A percentile compares a stretch with the other conserved stretches of the same genome.
These are phyloP conservation scores for Metschnikowia dekortorum DNA, from an alignment of 805 yeast genomes.

Conservation along the genomic window DNA sequence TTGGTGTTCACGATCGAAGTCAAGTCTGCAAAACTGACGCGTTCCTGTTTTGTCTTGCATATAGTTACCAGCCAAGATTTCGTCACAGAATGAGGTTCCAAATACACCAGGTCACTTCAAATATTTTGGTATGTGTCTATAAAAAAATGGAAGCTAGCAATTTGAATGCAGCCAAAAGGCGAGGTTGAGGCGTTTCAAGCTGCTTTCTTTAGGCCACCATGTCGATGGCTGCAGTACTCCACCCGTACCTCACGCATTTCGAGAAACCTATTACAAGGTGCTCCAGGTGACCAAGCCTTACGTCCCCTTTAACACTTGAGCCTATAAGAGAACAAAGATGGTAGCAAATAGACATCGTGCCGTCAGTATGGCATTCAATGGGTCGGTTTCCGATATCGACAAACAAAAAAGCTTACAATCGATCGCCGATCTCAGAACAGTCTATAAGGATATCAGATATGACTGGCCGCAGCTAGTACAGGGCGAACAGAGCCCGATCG, in stretches of 20 bases:
- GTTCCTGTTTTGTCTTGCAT: not conserved
- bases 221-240: not conserved
- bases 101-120: no score
- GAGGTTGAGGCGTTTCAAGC: not conserved
- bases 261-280: not conserved
- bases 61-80: not conserved
- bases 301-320: not conserved
- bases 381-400: conserved; percentile 17
- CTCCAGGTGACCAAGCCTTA: not conserved
- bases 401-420: conserved; percentile 13
- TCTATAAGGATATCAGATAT: conserved; percentile 33
- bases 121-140: no score
- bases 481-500: conserved; percentile 70
- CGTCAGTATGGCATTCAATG: conserved; percentile 21
- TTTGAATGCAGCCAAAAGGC: not conserved
- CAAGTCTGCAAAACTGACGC: not conserved
- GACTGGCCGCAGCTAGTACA: conserved; percentile 42
- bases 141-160: no score
- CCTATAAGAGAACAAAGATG: not conserved
- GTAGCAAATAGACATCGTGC: conserved; percentile 23
- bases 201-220: not conserved
- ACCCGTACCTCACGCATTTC: conserved; percentile 5
- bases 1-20: not conserved
- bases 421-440: conserved; percentile 32
- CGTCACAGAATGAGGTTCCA: not conserved